phyloP scores from a whole-genome alignment of 441 rosid species.

The Bocquillonia castaneifolia region DNA sequence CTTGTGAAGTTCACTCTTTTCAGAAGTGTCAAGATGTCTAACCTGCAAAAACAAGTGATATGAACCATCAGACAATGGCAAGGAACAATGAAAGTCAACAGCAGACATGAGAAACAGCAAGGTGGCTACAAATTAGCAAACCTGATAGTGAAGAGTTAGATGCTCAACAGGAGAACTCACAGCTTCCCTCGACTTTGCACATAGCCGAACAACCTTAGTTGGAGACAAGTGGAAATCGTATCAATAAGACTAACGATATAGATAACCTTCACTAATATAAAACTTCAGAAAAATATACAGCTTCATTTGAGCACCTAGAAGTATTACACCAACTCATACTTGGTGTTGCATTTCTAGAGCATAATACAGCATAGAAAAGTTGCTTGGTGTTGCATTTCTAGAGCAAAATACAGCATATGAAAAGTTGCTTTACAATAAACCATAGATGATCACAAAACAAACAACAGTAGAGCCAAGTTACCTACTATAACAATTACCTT shows the following conservation, averaged over 20 bases:
- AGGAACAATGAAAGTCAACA: neutral
- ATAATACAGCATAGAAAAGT: neutral
- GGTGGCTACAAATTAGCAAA: conserved; percentile 28
- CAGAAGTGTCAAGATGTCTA: conserved; percentile 96
- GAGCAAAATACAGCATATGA: no score
- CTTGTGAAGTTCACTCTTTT: conserved; percentile 98
- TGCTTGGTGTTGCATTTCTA: no score
- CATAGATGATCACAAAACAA: neutral
- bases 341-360: neutral
- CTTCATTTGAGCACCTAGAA: neutral
- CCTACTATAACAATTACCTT: neutral
- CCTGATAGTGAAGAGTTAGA: conserved; percentile 99
- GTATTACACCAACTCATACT: neutral
- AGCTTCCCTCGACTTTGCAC: conserved; percentile 99
- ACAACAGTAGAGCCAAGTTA: neutral
- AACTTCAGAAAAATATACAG: neutral
- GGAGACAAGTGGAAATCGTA: conserved; percentile 8
- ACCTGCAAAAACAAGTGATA: conserved; percentile 50
- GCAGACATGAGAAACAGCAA: conserved; percentile 1
- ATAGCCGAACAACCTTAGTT: conserved; percentile 85
- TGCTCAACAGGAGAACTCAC: conserved; percentile 99
- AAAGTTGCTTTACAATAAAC: neutral
- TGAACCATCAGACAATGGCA: conserved; percentile 16
- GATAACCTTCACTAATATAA: neutral
- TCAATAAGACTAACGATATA: neutral